Evolutionary conservation across 108 stramenopile species (phyloP), one percentile per base, ranked within the genome.

Genomic region (Asterionellopsis glacialis): DNA sequence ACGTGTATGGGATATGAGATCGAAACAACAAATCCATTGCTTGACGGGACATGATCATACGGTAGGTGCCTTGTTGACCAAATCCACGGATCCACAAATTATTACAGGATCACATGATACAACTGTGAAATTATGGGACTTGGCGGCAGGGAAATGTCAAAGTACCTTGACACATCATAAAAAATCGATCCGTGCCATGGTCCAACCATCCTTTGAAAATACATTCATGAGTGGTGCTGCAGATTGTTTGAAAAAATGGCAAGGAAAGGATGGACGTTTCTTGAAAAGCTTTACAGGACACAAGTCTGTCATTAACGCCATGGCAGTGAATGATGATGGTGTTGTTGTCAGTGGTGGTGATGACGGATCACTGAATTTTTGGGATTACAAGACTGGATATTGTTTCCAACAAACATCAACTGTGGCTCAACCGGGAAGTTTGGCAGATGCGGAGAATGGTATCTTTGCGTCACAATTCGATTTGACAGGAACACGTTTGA

Each of bases 161-260:
- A 90, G 95, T 9, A 99, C 97, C 4, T 72, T 99, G 41, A 99
- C 99, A 15, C 97, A 99, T 74, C 99, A 99, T 65, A 97, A 98
- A 74, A 98, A 97, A 75, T 83, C 88, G 43, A 82, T 98, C 9
- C 77, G 98, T 1, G 94, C 95, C 23, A 57, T 99, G 51, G 84
- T 84, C 27, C 74, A 79, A 61, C 86, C 86, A 0, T 74, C 94
- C 42, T 93, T 80, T 70, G 96, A 98, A 64, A 90, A 95, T 68
- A 91, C 95, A 23, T 99, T 99, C 67, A 80, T 95, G 2, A 84
- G 88, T 9, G 99, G 94, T 26, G 97, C 97, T 9, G 93, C 97
- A 7, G 99, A 99, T 72, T 69, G 73, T 41, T 61, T 98, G 15
- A 98, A 98, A 67, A 96, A 97, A 62, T 99, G 98, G 98, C 92